Conservation (phyloP, 2,329 filamentous ascomycete genomes). For the Thelonectria discophora region DNA sequence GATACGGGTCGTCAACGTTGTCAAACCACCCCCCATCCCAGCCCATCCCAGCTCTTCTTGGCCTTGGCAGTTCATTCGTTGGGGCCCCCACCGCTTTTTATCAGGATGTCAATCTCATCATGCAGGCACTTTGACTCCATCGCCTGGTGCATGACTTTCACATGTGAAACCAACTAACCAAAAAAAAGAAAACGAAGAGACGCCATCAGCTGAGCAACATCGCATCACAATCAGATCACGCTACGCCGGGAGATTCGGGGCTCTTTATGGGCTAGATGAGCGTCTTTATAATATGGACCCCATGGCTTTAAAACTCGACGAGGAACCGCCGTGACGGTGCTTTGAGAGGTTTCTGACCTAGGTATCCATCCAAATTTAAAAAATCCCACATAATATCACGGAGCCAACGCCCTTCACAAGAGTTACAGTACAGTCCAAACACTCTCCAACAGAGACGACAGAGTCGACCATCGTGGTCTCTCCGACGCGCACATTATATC, state of each 20-base stretch:
- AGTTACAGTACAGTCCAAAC: slow-evolving; percentile 39
- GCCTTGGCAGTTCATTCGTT: neutral
- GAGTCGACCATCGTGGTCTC: slow-evolving; percentile 9
- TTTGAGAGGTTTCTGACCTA: neutral
- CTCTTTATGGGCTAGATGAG: slow-evolving; percentile 6
- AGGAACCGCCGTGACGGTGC: neutral
- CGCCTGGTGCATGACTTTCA: slow-evolving; percentile 20
- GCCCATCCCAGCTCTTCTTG: slow-evolving; percentile 3
- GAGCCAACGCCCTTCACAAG: slow-evolving; percentile 38
- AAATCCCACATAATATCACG: slow-evolving; percentile 36
- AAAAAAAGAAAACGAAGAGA: no score
- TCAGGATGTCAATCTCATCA: slow-evolving; percentile 1
- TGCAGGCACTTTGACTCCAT: neutral
- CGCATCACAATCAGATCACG: slow-evolving; percentile 23
- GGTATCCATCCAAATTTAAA: slow-evolving; percentile 20
- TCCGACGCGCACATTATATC: slow-evolving; percentile 13
- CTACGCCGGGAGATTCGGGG: slow-evolving; percentile 17
- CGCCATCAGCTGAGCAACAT: slow-evolving; percentile 17
- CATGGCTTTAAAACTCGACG: slow-evolving; percentile 10
- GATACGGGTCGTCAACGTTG: slow-evolving; percentile 1
- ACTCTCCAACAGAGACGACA: slow-evolving; percentile 24
- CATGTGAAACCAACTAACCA: slow-evolving; percentile 16
- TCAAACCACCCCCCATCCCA: neutral
- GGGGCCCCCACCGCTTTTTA: slow-evolving; percentile 12
- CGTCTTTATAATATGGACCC: slow-evolving; percentile 21